Base-by-base conservation (phyloP, 192 early-diverging fungal species). In the Allomyces macrogynus region DNA sequence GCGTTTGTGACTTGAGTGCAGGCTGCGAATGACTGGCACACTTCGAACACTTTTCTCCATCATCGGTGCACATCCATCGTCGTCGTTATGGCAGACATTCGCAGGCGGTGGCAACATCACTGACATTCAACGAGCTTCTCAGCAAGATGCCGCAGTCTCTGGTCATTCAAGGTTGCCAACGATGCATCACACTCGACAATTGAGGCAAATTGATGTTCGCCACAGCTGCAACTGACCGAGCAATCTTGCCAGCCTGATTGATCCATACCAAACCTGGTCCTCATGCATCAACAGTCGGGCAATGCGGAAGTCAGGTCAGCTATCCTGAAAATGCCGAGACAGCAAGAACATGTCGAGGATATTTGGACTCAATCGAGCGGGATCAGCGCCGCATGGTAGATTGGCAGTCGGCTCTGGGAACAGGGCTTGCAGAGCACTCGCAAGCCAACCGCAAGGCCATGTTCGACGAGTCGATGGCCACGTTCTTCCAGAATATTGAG, bases 371-470 rank as follows among this genome's bases (percentile, higher is more conserved):
- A 80, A 40, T 40, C 32, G 32, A 3, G 32, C 32, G 32, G 7
- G 32, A 40, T 40, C 32, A 40, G 32, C 32, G 32, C 8, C 32
- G 32, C 32, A 40, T 40, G 32, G 0, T 40, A 40, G 74, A 83
- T 83, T 66, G 77, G 76, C 43, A 20, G 62, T 23, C 72, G 77
- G 10, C 82, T 83, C 70, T 83, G 78, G 80, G 78, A 83, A 64
- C 70, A 78, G 64, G 76, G 1, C 69, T 82, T 23, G 78, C 81
- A 43, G 80, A 84, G 62, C 79, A 84, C 61, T 68, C 80, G 1
- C 43, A 62, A 40, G 32, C 74, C 71, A 80, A 77, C 66, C 16
- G 25, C 5, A 22, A 64, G 3, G 74, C 71, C 1, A 18, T 68
- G 0, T 82, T 74, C 64, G 70, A 83, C 64, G 78, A 78, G 22